phyloP scores from a whole-genome alignment of 352 stramenopile genomes.

The Pythium rishiriense region DNA sequence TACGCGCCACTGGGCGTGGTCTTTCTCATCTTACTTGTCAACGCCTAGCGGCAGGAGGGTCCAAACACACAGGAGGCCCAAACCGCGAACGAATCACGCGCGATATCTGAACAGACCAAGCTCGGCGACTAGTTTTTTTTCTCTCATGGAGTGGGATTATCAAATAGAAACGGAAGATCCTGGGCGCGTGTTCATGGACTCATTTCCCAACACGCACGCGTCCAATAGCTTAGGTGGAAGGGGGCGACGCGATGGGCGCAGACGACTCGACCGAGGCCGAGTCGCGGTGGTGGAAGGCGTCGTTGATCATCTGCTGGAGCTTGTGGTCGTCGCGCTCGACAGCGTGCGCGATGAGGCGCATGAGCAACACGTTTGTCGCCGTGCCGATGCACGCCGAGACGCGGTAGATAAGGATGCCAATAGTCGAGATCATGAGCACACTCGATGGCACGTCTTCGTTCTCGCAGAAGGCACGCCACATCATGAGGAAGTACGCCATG shows the following conservation, averaged over 20 bases:
- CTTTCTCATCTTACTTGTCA: conserved; percentile 25
- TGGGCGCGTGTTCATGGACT: no score
- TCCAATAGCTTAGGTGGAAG: conserved; percentile 1
- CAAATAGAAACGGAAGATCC: no score
- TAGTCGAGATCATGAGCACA: conserved; percentile 39
- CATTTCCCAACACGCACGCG: no score
- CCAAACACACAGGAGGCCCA: no score
- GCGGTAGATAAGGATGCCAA: conserved; percentile 48
- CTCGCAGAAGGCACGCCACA: conserved; percentile 51
- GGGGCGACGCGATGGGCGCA: conserved; percentile 8
- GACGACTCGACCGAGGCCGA: conserved; percentile 7
- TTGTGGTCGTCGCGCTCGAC: conserved; percentile 15
- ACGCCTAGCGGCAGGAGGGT: conserved; percentile 22
- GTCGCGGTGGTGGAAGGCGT: conserved; percentile 6
- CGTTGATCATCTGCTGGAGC: conserved; percentile 15
- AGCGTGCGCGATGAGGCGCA: conserved; percentile 48
- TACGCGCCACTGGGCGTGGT: conserved; percentile 21
- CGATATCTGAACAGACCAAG: no score
- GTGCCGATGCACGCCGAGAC: conserved; percentile 47
- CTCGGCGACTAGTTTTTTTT: no score
- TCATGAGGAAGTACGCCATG: conserved; percentile 60
- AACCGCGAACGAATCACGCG: no score
- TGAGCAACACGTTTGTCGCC: conserved; percentile 56
- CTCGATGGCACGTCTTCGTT: conserved; percentile 44
- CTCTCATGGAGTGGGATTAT: no score